Evolutionary conservation across 768 basidiomycete species (phyloP).

Genomic region (Termitomyces sp.): DNA sequence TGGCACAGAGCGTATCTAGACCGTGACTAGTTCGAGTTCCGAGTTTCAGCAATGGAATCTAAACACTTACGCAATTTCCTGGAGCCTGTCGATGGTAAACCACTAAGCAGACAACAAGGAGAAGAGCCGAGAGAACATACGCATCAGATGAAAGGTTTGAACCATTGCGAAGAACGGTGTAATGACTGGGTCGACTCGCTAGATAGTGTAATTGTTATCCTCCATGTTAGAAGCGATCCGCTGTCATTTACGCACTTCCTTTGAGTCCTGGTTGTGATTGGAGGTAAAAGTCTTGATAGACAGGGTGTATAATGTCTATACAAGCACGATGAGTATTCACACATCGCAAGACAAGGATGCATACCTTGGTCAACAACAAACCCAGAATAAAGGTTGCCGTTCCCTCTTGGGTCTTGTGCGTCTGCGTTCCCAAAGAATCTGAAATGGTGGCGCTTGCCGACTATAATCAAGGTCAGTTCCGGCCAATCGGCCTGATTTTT

Average conservation of each 20-base stretch:
- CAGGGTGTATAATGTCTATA: conserved; percentile 51
- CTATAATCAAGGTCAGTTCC: conserved; percentile 53
- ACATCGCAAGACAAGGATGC: neutral
- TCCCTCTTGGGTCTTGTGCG: conserved; percentile 50
- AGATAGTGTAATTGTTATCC: neutral
- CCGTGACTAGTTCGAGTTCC: neutral
- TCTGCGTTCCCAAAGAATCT: conserved; percentile 49
- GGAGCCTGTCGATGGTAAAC: conserved; percentile 27
- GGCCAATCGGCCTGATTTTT: conserved; percentile 33
- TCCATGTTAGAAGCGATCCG: neutral
- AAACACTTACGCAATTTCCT: conserved; percentile 48
- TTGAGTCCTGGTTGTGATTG: conserved; percentile 53
- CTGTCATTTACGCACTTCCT: conserved; percentile 36
- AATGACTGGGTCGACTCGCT: conserved; percentile 60
- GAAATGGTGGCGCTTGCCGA: conserved; percentile 53
- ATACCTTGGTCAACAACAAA: conserved; percentile 53
- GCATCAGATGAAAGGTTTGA: conserved; percentile 28
- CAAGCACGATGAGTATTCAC: conserved; percentile 18
- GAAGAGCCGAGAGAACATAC: conserved; percentile 19
- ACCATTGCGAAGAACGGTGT: conserved; percentile 41
- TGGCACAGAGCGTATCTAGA: conserved; percentile 51
- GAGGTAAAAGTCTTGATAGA: conserved; percentile 61
- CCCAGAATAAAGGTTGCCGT: conserved; percentile 49
- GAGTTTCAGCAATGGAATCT: conserved; percentile 8
- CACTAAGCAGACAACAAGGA: neutral